These are phyloP conservation scores for Pluteus cervinus DNA, from an alignment of 768 basidiomycete species.

Conservation along the genomic window DNA sequence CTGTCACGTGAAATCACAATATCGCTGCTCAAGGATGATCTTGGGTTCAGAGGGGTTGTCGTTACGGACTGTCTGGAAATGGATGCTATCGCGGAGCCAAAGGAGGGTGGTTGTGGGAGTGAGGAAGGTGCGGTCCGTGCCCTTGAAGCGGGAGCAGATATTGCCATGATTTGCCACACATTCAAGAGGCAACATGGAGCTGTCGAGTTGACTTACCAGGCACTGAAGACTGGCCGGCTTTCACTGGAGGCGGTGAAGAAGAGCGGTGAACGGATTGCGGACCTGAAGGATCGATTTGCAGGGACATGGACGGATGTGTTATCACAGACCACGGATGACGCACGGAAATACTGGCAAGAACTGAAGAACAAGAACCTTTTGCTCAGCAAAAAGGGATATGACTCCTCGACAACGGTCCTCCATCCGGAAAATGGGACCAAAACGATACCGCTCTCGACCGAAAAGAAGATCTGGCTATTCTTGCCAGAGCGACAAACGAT, in stretches of 20 bases:
- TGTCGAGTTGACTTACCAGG: conserved; percentile 43
- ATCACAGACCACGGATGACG: conserved; percentile 18
- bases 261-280: conserved; percentile 40
- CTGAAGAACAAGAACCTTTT: conserved; percentile 31
- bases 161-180: conserved; percentile 73
- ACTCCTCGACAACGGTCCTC: no score
- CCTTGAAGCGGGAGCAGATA: conserved; percentile 58
- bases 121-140: conserved; percentile 51
- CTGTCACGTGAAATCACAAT: conserved; percentile 48
- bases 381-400: conserved; percentile 47
- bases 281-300: conserved; percentile 46
- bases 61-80: conserved; percentile 77
- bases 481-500: conserved; percentile 54
- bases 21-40: conserved; percentile 40
- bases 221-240: conserved; percentile 39
- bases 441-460: no score
- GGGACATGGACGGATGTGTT: conserved; percentile 39
- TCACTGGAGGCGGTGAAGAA: conserved; percentile 27
- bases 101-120: conserved; percentile 38
- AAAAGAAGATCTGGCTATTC: conserved; percentile 37
- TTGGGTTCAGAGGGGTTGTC: conserved; percentile 52
- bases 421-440: no score
- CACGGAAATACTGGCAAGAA: conserved; percentile 20
- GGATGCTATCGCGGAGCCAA: conserved; percentile 55
- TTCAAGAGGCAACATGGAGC: conserved; percentile 48